phyloP scores from a whole-genome alignment of 2,329 filamentous ascomycete genomes.

The Colletotrichum tabaci region DNA sequence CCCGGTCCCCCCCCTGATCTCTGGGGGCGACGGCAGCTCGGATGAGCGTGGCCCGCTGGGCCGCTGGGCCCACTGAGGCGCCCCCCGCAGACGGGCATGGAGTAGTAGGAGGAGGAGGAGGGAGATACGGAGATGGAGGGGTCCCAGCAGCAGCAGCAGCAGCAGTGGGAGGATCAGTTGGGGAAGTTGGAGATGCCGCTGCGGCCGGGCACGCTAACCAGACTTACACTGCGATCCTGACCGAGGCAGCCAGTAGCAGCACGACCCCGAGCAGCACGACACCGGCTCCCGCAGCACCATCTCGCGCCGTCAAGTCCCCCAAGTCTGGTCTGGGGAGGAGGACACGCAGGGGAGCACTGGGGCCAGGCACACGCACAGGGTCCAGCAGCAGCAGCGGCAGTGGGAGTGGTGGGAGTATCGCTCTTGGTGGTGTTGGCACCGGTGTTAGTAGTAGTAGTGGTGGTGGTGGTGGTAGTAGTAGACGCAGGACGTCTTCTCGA shows the following conservation, averaged over 20 bases:
- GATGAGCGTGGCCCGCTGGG: conserved; percentile 44
- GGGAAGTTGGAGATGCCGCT: conserved; percentile 36
- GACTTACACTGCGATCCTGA: conserved; percentile 30
- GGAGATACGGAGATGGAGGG: conserved; percentile 21
- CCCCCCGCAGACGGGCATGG: conserved; percentile 36
- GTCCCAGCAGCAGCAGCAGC: conserved; percentile 24
- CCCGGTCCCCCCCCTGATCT: not conserved
- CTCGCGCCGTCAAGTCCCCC: conserved; percentile 17
- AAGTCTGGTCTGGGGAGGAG: conserved; percentile 39
- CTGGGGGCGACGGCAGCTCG: conserved; percentile 37
- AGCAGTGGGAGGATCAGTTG: conserved; percentile 19
- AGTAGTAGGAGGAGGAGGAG: conserved; percentile 18
- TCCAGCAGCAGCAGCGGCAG: conserved; percentile 19
- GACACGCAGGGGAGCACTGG: conserved; percentile 30
- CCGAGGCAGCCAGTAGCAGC: conserved; percentile 26
- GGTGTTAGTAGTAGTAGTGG: conserved; percentile 3
- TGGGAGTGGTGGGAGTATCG: conserved; percentile 11
- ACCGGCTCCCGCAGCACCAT: conserved; percentile 23
- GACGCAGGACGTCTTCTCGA: conserved; percentile 38
- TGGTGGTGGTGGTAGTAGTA: conserved; percentile 1
- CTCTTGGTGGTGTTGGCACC: not conserved
- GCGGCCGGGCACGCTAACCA: not conserved
- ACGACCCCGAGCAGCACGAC: conserved; percentile 22
- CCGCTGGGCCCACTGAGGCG: conserved; percentile 43
- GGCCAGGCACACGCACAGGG: conserved; percentile 20